Evolutionary conservation across 1,284 basidiomycete species (phyloP), one percentile per base, ranked within the genome.

Genomic region (Heterobasidion parviporum): DNA sequence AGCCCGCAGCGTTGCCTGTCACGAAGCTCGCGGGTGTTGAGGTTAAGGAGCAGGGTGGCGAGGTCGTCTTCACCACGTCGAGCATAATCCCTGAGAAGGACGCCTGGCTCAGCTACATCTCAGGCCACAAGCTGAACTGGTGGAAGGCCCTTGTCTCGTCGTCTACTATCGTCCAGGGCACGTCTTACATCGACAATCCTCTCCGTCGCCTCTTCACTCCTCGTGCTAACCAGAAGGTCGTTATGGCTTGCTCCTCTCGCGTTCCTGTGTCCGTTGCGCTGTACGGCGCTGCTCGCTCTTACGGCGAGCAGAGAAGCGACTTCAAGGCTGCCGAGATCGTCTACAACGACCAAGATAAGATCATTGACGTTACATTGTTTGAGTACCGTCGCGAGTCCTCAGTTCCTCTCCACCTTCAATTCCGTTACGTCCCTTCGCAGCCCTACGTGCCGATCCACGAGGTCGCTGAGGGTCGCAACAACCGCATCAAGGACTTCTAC

Each of bases 401-500:
- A 1, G 83, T 98, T 20, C 92, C 95, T 12, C 85, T 99, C 41
- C 68, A 74, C 53, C 83, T 99, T 64, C 78, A 85, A 62, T 98
- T 94, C 80, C 70, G 78, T 60, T 98, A 98, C 76, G 85, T 88
- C 65, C 94, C 95, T 14, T 85, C 89, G 18, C 86, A 87, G 74
- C 92, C 93, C 45, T 97, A 81, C 63, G 91, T 92, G 5, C 94
- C 96, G 35, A 94, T 99, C 64, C 95, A 98, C 68, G 96, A 99
- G 70, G 74, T 95, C 61, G 81, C 85, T 33, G 79, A 83, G 14
- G 91, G 83, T 61, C 89, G 96, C 65, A 98, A 96, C 76, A 79
- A 79, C 62, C 84, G 92, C 60, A 97, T 99, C 79, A 98, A 98
- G 76, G 82, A 88, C 63, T 95, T 95, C 69, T 96, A 98, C 78